A percentile compares a stretch with the other conserved stretches of the same genome.
These are phyloP conservation scores for Apophysomyces variabilis DNA, from an alignment of 371 early-diverging fungal genomes.

Conservation along the genomic window DNA sequence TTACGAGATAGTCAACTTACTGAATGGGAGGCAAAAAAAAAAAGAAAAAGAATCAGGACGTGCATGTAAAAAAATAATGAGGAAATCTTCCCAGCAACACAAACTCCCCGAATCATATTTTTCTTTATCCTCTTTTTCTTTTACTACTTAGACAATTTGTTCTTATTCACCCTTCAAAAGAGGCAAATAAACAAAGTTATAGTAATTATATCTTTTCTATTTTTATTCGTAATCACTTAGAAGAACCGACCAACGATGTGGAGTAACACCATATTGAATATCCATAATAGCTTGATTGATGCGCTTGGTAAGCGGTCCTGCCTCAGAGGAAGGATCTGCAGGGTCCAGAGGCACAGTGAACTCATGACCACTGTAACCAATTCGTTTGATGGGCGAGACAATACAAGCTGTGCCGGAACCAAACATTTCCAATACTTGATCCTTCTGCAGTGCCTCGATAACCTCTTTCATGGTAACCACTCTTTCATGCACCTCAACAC, in stretches of 20 bases:
- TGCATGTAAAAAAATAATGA: too few relatives aligned
- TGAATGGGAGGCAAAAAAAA: neutral
- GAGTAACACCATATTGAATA: constrained; percentile 88
- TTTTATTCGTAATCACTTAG: neutral
- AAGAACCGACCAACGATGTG: constrained; percentile 40
- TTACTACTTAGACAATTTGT: too few relatives aligned
- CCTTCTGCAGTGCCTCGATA: constrained; percentile 69
- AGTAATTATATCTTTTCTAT: neutral
- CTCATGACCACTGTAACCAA: constrained; percentile 66
- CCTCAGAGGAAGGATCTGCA: constrained; percentile 69
- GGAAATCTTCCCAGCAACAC: too few relatives aligned
- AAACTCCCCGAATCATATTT: neutral
- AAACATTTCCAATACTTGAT: constrained; percentile 75
- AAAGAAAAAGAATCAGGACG: too few relatives aligned
- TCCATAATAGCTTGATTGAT: constrained; percentile 83
- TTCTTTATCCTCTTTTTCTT: neutral
- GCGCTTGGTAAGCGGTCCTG: constrained; percentile 80
- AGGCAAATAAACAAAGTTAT: neutral
- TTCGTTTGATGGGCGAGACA: constrained; percentile 84
- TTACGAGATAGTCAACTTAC: neutral
- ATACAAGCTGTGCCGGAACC: constrained; percentile 95
- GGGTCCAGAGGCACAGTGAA: constrained; percentile 84
- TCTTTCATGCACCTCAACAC: constrained; percentile 84
- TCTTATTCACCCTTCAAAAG: too few relatives aligned
- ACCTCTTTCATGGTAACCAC: constrained; percentile 80